These are phyloP conservation scores for Mucor lusitanicus DNA, from an alignment of 371 early-diverging fungal genomes.

Conservation along the genomic window DNA sequence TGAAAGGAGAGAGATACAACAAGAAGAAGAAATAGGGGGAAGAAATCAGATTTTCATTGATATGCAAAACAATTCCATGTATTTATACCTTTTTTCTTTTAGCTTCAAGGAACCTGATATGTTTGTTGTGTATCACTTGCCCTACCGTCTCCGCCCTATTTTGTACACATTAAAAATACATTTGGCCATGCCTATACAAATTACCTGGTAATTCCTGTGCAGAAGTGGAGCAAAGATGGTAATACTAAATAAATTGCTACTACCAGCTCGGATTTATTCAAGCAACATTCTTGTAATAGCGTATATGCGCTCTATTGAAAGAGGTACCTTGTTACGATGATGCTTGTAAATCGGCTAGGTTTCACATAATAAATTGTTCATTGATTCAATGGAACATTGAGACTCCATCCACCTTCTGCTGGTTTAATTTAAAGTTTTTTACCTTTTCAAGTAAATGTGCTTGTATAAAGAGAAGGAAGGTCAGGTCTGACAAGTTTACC, in stretches of 20 bases:
- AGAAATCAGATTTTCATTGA: neutral
- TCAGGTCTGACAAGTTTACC: neutral
- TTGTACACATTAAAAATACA: neutral
- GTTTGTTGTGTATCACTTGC: neutral
- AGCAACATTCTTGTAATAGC: neutral
- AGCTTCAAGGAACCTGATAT: neutral
- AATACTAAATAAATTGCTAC: neutral
- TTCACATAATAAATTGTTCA: neutral
- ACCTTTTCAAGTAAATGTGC: neutral
- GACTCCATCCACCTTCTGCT: neutral
- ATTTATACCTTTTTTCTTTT: neutral
- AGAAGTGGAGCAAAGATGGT: neutral
- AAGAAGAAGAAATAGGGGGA: neutral
- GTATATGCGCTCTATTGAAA: too few species aligned
- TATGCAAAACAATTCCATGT: neutral
- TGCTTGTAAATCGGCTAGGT: too few species aligned
- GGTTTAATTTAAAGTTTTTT: neutral
- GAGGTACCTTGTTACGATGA: too few species aligned
- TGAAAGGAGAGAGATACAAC: neutral
- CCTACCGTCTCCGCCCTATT: neutral
- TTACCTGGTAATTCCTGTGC: neutral
- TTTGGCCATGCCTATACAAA: neutral
- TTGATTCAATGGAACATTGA: neutral
- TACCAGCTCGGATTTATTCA: neutral
- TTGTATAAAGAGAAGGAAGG: neutral